Conservation (phyloP, 345 rosid species). For the Eucalyptus victrix region DNA sequence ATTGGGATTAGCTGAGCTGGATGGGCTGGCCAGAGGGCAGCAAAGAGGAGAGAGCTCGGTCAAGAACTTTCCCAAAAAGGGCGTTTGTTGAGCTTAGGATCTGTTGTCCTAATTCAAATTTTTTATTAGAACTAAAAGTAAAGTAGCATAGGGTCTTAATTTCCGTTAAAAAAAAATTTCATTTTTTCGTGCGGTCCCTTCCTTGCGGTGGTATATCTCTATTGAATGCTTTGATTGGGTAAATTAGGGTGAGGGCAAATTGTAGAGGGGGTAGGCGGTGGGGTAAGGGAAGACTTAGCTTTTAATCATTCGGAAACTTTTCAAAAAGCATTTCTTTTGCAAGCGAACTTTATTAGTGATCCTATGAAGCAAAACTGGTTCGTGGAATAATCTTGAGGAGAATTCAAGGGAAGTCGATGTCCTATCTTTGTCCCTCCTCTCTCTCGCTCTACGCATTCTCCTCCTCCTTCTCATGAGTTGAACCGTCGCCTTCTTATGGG, state of each 20-base stretch:
- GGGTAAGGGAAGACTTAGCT: background rate
- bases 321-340: background rate
- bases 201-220: background rate
- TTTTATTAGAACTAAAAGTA: background rate
- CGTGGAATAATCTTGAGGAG: background rate
- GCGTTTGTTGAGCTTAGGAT: background rate
- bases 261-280: background rate
- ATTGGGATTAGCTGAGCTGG: background rate
- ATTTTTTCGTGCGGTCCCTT: background rate
- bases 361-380: background rate
- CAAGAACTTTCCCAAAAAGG: background rate
- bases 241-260: background rate
- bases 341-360: background rate
- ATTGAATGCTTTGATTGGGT: background rate
- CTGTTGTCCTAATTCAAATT: background rate
- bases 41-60: background rate
- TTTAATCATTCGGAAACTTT: background rate
- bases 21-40: background rate
- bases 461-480: background rate
- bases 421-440: background rate
- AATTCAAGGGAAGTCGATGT: background rate
- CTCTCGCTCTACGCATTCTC: background rate
- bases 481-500: background rate
- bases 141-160: background rate
- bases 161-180: rapidly evolving